These are phyloP conservation scores for Magnaporthiopsis poae DNA, from an alignment of 2,329 filamentous ascomycete genomes.

Conservation along the genomic window DNA sequence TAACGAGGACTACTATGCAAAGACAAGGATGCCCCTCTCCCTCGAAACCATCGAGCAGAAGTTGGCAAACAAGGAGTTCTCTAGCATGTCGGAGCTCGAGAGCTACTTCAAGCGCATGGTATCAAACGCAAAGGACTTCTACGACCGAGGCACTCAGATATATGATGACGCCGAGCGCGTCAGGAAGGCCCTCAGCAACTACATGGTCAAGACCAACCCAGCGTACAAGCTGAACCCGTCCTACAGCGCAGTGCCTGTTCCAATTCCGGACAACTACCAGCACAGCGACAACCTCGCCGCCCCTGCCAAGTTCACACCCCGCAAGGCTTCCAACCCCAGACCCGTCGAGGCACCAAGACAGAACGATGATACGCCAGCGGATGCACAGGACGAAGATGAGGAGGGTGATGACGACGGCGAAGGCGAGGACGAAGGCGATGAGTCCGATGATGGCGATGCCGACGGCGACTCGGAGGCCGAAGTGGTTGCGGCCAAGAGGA, in stretches of 20 bases:
- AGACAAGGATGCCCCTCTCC: constrained; percentile 68
- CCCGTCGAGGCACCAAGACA: constrained; percentile 4
- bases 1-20: constrained; percentile 67
- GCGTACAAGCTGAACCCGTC: constrained; percentile 58
- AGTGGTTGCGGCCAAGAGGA: constrained; percentile 14
- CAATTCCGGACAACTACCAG: constrained; percentile 49
- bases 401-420: constrained; percentile 18
- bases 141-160: constrained; percentile 59
- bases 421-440: constrained; percentile 13
- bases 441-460: constrained; percentile 16
- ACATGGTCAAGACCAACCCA: constrained; percentile 78
- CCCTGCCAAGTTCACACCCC: constrained; percentile 13
- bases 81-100: constrained; percentile 63
- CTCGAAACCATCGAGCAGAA: constrained; percentile 68
- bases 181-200: constrained; percentile 75
- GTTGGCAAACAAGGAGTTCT: constrained; percentile 58
- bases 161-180: constrained; percentile 81
- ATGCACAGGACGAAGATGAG: constrained; percentile 17
- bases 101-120: constrained; percentile 83
- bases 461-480: constrained; percentile 12
- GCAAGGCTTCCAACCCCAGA: constrained; percentile 8
- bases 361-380: background rate
- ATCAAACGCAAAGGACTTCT: constrained; percentile 76
- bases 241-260: constrained; percentile 65
- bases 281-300: constrained; percentile 1